Percentiles rank a stretch among this genome's conserved stretches.
These are phyloP conservation scores for Trichoderma cornu-damae DNA, from an alignment of 2,329 filamentous ascomycete genomes.

Conservation along the genomic window DNA sequence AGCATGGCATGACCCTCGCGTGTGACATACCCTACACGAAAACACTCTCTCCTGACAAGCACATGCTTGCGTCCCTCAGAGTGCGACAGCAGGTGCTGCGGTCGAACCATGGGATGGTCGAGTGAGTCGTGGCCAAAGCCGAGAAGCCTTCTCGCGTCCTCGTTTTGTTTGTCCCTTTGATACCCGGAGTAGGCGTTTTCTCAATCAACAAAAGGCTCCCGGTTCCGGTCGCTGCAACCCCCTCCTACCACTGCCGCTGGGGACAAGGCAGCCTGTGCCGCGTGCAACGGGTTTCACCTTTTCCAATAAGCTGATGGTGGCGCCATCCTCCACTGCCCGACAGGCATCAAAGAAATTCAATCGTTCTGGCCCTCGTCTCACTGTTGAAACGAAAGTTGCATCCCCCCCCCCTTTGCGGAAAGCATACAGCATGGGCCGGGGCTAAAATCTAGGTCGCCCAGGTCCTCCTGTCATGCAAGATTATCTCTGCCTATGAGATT, in stretches of 20 bases:
- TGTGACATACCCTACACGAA: background rate
- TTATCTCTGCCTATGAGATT: conserved; percentile 27
- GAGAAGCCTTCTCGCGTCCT: background rate
- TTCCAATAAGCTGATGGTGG: conserved; percentile 49
- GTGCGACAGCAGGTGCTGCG: background rate
- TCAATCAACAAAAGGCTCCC: conserved; percentile 35
- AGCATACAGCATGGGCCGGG: conserved; percentile 22
- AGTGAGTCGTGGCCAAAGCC: background rate
- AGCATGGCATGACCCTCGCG: background rate
- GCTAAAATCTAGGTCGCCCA: conserved; percentile 42
- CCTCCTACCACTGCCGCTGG: conserved; percentile 35
- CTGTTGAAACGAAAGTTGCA: conserved; percentile 41
- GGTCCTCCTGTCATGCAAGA: conserved; percentile 42
- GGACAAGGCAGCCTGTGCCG: conserved; percentile 47
- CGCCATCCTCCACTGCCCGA: conserved; percentile 37
- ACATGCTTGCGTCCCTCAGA: background rate
- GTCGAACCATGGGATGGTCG: background rate
- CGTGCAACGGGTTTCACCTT: conserved; percentile 44
- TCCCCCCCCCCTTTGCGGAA: conserved; percentile 42
- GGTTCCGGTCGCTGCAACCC: conserved; percentile 42
- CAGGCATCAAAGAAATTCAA: conserved; percentile 41
- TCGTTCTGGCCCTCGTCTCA: conserved; percentile 43
- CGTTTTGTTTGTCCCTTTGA: background rate
- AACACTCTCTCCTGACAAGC: background rate
- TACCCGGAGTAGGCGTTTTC: background rate